Evolutionary conservation across 139 green algal species (phyloP).

Genomic region (Nannochloris sp.): DNA sequence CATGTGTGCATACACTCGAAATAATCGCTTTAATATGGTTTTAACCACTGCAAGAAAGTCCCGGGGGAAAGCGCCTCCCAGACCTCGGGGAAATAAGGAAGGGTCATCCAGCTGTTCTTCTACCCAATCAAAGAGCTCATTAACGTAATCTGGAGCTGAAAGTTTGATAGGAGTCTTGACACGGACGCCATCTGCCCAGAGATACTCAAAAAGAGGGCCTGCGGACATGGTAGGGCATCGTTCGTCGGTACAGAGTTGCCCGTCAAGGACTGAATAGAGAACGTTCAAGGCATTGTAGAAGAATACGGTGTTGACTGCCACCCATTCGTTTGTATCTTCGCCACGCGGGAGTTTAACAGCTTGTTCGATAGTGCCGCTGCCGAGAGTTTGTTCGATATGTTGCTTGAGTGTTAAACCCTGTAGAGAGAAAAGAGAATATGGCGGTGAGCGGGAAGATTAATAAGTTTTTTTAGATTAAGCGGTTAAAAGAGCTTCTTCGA

Average conservation of each 20-base stretch:
- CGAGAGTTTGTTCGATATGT: slow-evolving; percentile 86
- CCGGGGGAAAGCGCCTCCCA: slow-evolving; percentile 75
- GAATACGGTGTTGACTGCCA: slow-evolving; percentile 86
- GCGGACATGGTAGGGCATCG: slow-evolving; percentile 93
- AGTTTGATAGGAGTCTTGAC: slow-evolving; percentile 89
- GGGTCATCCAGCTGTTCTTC: slow-evolving; percentile 91
- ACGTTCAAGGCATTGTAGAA: slow-evolving; percentile 97
- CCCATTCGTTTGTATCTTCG: slow-evolving; percentile 86
- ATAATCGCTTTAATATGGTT: slow-evolving; percentile 96
- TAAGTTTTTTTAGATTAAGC: background rate
- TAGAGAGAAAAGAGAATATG: background rate
- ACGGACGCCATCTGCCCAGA: slow-evolving; percentile 94
- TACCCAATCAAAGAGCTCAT: slow-evolving; percentile 95
- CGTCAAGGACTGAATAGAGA: slow-evolving; percentile 84
- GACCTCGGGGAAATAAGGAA: slow-evolving; percentile 80
- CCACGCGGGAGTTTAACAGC: slow-evolving; percentile 69
- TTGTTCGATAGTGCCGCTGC: slow-evolving; percentile 73
- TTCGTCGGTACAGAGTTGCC: slow-evolving; percentile 81
- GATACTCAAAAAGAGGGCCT: slow-evolving; percentile 95
- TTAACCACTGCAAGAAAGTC: slow-evolving; percentile 82
- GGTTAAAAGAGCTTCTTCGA: too few relatives aligned
- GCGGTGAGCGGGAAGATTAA: background rate
- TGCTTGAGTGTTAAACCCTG: slow-evolving; percentile 81
- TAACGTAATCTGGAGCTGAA: slow-evolving; percentile 91
- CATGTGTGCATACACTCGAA: slow-evolving; percentile 98